phyloP scores from a whole-genome alignment of 805 yeast genomes.

The Candida pseudofarinosa region DNA sequence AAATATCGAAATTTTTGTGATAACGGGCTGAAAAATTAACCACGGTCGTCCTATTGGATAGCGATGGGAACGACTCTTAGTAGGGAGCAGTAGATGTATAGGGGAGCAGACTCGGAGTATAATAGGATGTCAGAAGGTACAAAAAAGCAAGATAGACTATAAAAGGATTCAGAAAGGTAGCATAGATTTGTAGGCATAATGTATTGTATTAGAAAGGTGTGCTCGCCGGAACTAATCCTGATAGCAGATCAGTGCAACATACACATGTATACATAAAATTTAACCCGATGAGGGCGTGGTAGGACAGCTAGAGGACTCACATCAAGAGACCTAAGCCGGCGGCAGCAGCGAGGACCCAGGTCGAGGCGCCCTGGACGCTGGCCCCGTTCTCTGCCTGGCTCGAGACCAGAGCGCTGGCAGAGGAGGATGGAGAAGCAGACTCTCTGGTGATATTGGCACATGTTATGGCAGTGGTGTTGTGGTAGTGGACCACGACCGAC shows the following conservation, averaged over 20 bases:
- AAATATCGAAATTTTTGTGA: background rate
- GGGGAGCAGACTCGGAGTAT: too few species aligned
- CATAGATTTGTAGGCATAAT: too few species aligned
- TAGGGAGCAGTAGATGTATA: too few species aligned
- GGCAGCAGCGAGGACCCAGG: constrained; percentile 1
- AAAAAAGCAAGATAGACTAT: too few species aligned
- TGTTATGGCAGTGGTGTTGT: constrained; percentile 28
- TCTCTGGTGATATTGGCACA: constrained; percentile 35
- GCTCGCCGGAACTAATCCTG: too few species aligned
- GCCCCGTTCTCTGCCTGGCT: constrained; percentile 2
- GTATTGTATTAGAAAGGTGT: too few species aligned
- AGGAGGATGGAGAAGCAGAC: constrained; percentile 3
- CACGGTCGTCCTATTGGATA: background rate
- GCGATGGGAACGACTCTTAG: too few species aligned
- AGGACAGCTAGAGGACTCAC: background rate
- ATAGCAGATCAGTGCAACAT: too few species aligned
- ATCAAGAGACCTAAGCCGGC: constrained; percentile 12
- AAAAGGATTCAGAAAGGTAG: too few species aligned
- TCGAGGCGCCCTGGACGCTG: constrained; percentile 6
- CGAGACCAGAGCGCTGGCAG: constrained; percentile 3
- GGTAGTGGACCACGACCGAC: constrained; percentile 34
- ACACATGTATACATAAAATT: too few species aligned
- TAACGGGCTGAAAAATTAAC: background rate
- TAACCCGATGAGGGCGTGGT: too few species aligned
- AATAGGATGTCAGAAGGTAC: too few species aligned